Conservation (phyloP, 495 filamentous ascomycete genomes). For the Penicillium pancosmium region DNA sequence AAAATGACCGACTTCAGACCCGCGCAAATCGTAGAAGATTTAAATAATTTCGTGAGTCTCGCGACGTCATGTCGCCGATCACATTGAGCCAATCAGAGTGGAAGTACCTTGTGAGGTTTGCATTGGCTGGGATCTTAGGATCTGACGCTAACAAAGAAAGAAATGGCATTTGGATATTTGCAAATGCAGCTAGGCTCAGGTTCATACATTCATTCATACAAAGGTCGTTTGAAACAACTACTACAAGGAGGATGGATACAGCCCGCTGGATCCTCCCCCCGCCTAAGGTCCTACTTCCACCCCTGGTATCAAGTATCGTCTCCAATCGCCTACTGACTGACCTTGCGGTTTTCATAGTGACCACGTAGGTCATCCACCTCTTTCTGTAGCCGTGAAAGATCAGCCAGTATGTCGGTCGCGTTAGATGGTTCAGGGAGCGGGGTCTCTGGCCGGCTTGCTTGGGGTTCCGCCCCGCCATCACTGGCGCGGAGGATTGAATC, state of each 20-base stretch:
- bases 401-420: conserved; percentile 63
- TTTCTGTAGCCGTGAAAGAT: conserved; percentile 66
- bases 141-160: too few species aligned
- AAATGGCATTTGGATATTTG: conserved; percentile 1
- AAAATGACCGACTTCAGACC: neutral
- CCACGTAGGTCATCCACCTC: conserved; percentile 73
- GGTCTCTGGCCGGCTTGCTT: conserved; percentile 23
- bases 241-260: conserved; percentile 10
- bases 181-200: neutral
- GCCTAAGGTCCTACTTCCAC: too few species aligned
- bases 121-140: neutral
- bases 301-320: neutral
- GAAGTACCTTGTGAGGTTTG: neutral
- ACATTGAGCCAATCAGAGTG: conserved; percentile 4
- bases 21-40: too few species aligned
- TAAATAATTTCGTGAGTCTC: too few species aligned
- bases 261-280: conserved; percentile 17
- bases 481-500: conserved; percentile 56
- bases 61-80: conserved; percentile 20
- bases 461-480: conserved; percentile 27
- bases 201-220: conserved; percentile 32
- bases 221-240: conserved; percentile 8
- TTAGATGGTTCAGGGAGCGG: conserved; percentile 37
- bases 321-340: conserved; percentile 18
- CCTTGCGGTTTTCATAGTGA: conserved; percentile 47